Base-by-base conservation (phyloP, 2,329 filamentous ascomycete species). In the Knoxdaviesia proteae region DNA sequence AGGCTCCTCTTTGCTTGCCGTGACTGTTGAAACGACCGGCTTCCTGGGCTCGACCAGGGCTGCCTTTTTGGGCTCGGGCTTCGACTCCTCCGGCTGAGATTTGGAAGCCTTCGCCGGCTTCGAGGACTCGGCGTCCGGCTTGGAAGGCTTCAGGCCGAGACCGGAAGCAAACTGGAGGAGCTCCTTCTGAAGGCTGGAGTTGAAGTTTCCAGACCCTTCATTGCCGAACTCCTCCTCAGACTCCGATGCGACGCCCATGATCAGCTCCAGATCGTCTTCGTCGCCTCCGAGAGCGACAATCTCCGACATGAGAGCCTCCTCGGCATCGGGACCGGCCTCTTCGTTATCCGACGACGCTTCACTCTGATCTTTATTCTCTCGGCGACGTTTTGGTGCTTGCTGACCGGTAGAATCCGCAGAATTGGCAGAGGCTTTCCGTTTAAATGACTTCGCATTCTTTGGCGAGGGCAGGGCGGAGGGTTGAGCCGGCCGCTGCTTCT, bases 231-330 rank as follows among this genome's bases (percentile, higher is more conserved):
- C 58, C 41, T 61, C 58, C 44, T 62, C 59, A 3, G 50, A 49
- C 11, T 62, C 60, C 4, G 62, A 65, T 34, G 61, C 58, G 8
- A 62, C 58, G 45, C 68, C 71, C 37, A 65, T 68, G 42, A 80
- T 67, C 34, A 80, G 64, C 34, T 72, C 68, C 38, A 77, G 54
- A 48, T 80, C 77, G 37, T 72, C 64, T 54, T 80, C 71, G 42
- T 77, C 73, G 9, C 77, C 77, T 4, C 75, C 77, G 2, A 81
- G 60, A 9, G 71, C 72, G 48, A 67, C 63, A 47, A 80, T 80
- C 51, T 80, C 77, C 44, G 72, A 67, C 6, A 80, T 58, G 5
- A 80, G 59, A 8, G 57, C 53, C 33, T 61, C 58, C n/a, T 56
- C 49, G 6, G 46, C 20, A 20, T 20, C 20, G 20, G 20, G 20